Evolutionary conservation across 768 basidiomycete genomes (phyloP).

Genomic region (Leccinum subtestaceum): DNA sequence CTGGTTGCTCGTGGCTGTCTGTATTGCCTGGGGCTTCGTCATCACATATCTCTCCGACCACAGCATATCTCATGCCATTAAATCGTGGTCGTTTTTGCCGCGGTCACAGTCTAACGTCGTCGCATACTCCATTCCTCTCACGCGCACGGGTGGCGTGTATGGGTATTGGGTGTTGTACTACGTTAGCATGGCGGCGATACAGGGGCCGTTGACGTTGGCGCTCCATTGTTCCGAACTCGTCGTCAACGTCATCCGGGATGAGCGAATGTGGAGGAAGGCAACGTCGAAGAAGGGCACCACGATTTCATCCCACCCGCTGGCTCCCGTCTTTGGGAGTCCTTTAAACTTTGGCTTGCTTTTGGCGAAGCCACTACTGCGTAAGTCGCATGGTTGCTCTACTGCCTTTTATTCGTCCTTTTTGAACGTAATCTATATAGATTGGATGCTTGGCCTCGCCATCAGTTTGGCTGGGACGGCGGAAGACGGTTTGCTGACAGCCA

Average conservation of each 20-base stretch:
- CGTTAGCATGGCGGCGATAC: conserved; percentile 23
- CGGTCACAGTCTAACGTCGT: conserved; percentile 13
- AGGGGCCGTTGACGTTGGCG: conserved; percentile 28
- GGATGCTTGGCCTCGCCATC: conserved; percentile 34
- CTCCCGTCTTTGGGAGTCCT: conserved; percentile 17
- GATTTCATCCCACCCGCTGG: conserved; percentile 21
- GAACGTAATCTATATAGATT: conserved; percentile 17
- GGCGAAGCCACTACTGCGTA: conserved; percentile 28
- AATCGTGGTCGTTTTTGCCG: conserved; percentile 31
- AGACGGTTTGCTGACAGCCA: too few relatives aligned
- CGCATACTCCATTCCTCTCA: conserved; percentile 15
- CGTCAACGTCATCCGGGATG: conserved; percentile 29
- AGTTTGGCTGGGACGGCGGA: conserved; percentile 6
- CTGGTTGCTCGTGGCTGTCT: conserved; percentile 23
- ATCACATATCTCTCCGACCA: conserved; percentile 7
- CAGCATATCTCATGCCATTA: neutral
- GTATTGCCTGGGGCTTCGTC: conserved; percentile 23
- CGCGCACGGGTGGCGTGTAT: conserved; percentile 14
- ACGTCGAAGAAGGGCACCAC: conserved; percentile 12
- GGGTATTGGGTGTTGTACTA: conserved; percentile 28
- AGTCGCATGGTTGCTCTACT: conserved; percentile 1
- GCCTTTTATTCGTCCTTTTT: neutral
- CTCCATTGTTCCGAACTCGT: conserved; percentile 30
- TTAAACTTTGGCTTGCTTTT: conserved; percentile 15
- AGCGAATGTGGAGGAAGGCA: conserved; percentile 27